Conservation (phyloP, 2,329 filamentous ascomycete species). For the Biscogniauxia sp. region DNA sequence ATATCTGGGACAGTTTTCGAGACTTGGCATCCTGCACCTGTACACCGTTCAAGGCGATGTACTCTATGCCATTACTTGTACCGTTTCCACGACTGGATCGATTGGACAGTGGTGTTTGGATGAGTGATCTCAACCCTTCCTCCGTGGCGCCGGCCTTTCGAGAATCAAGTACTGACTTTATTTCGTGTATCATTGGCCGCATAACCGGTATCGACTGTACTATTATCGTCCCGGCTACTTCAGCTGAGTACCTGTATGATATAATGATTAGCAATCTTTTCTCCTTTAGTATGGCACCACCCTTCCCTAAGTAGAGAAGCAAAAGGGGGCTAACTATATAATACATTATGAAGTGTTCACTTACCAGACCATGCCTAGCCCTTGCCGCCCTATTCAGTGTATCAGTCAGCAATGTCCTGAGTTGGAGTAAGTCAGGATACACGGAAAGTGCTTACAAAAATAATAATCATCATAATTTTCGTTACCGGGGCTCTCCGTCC, state of each 20-base stretch:
- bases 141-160: neutral
- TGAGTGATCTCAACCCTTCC: neutral
- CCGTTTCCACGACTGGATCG: neutral
- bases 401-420: neutral
- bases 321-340: neutral
- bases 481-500: conserved; percentile 47
- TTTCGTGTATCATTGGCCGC: conserved; percentile 44
- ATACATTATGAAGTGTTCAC: neutral
- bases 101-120: neutral
- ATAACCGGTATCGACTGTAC: conserved; percentile 53
- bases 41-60: neutral
- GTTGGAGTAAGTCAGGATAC: neutral
- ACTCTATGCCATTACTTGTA: neutral
- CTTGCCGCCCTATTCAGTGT: neutral
- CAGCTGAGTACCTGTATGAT: conserved; percentile 43
- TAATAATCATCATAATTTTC: conserved; percentile 41
- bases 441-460: conserved; percentile 36
- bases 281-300: neutral
- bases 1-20: neutral
- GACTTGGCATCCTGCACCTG: neutral
- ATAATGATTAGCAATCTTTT: neutral
- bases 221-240: conserved; percentile 53
- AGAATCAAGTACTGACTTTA: conserved; percentile 13
- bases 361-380: neutral
- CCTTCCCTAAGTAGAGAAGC: neutral